These are phyloP conservation scores for Sequoia sempervirens DNA, from an alignment of 75 land plant genomes.

Conservation along the genomic window DNA sequence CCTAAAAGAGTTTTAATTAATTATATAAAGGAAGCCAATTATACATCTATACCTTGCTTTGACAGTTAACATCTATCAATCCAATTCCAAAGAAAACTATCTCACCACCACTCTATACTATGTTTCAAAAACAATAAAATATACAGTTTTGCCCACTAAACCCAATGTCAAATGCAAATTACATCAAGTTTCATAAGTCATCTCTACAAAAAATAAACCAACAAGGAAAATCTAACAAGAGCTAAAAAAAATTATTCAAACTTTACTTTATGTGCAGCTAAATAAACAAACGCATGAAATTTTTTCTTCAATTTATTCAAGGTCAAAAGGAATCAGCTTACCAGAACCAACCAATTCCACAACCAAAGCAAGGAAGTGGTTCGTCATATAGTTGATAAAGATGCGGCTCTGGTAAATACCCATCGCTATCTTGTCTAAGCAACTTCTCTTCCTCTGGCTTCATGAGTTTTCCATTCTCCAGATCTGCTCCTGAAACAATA, in stretches of 20 bases:
- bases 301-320: neutral
- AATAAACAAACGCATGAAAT: neutral
- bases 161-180: neutral
- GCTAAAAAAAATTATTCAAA: neutral
- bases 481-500: conserved; percentile 1
- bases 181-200: neutral
- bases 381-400: conserved; percentile 36
- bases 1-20: neutral
- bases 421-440: conserved; percentile 42
- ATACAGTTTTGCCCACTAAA: neutral
- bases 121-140: neutral
- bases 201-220: neutral
- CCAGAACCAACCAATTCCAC: conserved; percentile 73
- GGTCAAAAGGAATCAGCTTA: conserved; percentile 18
- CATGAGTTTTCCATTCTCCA: neutral
- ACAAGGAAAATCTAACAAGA: neutral
- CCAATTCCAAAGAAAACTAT: neutral
- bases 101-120: neutral
- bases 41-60: neutral
- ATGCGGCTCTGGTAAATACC: neutral
- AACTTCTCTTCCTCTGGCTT: conserved; percentile 31
- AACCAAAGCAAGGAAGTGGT: conserved; percentile 71
- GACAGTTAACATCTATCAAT: neutral
- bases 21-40: neutral
- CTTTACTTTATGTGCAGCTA: neutral